A percentile compares a stretch with the other conserved stretches of the same genome.
Conservation (phyloP, 768 basidiomycete genomes). For the Porpolomopsis calyptriformis region DNA sequence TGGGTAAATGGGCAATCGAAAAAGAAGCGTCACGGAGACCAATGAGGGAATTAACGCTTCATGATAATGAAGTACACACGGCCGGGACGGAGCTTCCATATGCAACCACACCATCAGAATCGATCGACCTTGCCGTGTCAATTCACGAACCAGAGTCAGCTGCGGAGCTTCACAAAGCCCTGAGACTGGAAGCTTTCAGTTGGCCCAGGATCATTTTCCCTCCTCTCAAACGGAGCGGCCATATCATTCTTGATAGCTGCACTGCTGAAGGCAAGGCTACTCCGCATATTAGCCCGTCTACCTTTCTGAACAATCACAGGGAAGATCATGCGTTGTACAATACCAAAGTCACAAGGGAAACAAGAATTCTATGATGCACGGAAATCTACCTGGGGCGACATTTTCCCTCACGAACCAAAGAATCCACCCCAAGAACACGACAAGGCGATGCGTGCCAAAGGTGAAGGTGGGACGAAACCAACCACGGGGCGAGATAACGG, state of each 20-base stretch:
- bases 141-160: constrained; percentile 9
- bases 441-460: constrained; percentile 27
- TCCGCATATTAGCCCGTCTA: neutral
- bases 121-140: constrained; percentile 3
- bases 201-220: constrained; percentile 92
- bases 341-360: constrained; percentile 92
- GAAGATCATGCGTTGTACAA: constrained; percentile 82
- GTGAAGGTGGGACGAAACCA: constrained; percentile 18
- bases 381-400: constrained; percentile 88
- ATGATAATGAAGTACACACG: constrained; percentile 16
- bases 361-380: constrained; percentile 92
- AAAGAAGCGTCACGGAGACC: constrained; percentile 22
- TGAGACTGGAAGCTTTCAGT: constrained; percentile 66
- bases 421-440: constrained; percentile 59
- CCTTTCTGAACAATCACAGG: constrained; percentile 35
- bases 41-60: constrained; percentile 33
- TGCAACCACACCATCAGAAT: constrained; percentile 2
- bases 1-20: constrained; percentile 36
- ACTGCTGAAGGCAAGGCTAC: constrained; percentile 55
- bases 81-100: constrained; percentile 6
- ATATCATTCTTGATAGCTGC: constrained; percentile 86
- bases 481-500: constrained; percentile 43
- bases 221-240: constrained; percentile 86
- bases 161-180: constrained; percentile 36
- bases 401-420: constrained; percentile 86